phyloP scores from a whole-genome alignment of 768 basidiomycete species.

The Amanita rubescens region DNA sequence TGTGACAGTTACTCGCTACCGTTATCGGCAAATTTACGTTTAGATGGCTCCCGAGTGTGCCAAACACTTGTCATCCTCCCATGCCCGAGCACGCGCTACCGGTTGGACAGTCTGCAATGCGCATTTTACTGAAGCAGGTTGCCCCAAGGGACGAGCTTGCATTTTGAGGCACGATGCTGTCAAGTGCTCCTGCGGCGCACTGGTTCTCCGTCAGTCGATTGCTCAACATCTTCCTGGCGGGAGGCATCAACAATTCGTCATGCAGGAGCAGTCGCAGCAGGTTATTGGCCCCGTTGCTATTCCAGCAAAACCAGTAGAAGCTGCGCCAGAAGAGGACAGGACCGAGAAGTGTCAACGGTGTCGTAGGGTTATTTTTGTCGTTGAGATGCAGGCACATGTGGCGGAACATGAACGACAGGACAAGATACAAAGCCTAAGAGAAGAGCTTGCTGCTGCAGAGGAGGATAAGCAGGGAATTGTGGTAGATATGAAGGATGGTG shows the following conservation, averaged over 20 bases:
- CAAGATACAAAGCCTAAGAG: slow-evolving; percentile 20
- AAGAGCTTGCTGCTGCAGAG: slow-evolving; percentile 32
- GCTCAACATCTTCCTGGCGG: slow-evolving; percentile 23
- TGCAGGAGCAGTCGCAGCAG: neutral
- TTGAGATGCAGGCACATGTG: slow-evolving; percentile 21
- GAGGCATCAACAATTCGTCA: slow-evolving; percentile 17
- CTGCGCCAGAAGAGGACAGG: slow-evolving; percentile 6
- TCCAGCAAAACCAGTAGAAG: neutral
- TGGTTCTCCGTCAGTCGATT: slow-evolving; percentile 15
- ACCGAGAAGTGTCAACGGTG: slow-evolving; percentile 19
- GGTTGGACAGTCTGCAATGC: neutral
- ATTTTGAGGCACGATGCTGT: slow-evolving; percentile 27
- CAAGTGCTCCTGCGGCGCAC: slow-evolving; percentile 28
- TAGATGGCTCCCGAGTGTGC: neutral
- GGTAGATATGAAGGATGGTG: slow-evolving; percentile 30
- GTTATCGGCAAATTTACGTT: too few species aligned
- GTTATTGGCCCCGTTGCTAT: neutral
- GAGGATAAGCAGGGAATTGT: slow-evolving; percentile 40
- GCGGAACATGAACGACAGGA: slow-evolving; percentile 23
- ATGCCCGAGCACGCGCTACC: neutral
- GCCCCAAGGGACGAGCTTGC: slow-evolving; percentile 22
- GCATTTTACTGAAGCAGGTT: slow-evolving; percentile 18
- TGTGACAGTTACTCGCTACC: too few species aligned
- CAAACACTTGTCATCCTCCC: neutral
- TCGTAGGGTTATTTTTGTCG: slow-evolving; percentile 14